Base-by-base conservation (phyloP, 2,329 filamentous ascomycete genomes). In the Pseudocercospora vitis region DNA sequence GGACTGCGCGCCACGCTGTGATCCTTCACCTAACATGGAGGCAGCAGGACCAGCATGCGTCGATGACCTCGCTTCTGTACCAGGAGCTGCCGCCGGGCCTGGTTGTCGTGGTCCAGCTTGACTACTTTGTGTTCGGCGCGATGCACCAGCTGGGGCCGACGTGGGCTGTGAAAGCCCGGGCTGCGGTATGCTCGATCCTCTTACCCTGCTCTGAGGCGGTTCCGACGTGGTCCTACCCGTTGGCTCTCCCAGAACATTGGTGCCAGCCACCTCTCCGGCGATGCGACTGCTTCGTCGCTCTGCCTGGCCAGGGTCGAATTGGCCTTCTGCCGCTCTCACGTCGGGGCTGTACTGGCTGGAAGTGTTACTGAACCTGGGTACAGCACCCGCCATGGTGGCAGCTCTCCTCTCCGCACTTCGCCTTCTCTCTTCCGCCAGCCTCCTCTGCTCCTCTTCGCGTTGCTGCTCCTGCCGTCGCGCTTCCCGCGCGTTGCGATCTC, bases 401-500 rank as follows among this genome's bases (percentile, higher is more conserved):
- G 76, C 76, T 77, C 82, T 81, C 66, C 85, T 80, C 70, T 89
- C 83, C 57, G 77, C 78, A 68, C 79, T 81, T 55, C 65, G 65
- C 56, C 73, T 70, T 60, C 74, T 71, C 63, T 80, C 79, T 58
- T 78, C 73, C 56, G 79, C 57, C 6, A 82, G 80, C 62, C 80
- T 77, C 70, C 83, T 81, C 68, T 74, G 66, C 39, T 65, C 64
- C 54, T 76, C 74, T 35, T 68, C 68, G 76, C 66, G 72, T 68
- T 75, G 80, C 67, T 89, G 85, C 39, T 85, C 85, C 63, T 81
- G 80, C 58, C 83, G 81, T 53, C 86, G 61, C 21, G 86, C 83
- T 71, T 95, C 89, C 58, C 91, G 82, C 60, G 88, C 88, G 51
- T 82, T 81, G 52, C 91, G 85, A 69, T 91, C 86, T 71, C 89